Conservation (phyloP, 1,284 basidiomycete genomes). For the Trichosporon inkin region DNA sequence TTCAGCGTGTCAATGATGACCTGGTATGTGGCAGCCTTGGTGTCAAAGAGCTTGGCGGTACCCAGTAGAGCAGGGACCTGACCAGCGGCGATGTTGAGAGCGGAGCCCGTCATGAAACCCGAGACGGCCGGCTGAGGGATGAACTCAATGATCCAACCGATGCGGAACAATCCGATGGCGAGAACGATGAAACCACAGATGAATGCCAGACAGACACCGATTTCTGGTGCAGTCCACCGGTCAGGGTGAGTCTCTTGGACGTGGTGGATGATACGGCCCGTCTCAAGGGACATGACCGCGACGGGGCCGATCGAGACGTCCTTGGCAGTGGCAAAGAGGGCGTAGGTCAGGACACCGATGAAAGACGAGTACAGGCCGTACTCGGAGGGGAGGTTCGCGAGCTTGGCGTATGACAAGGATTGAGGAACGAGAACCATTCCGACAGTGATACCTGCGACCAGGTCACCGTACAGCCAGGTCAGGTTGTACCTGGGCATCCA, state of each 20-base stretch:
- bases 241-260: slow-evolving; percentile 55
- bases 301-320: slow-evolving; percentile 95
- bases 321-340: slow-evolving; percentile 71
- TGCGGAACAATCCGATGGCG: slow-evolving; percentile 79
- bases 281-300: slow-evolving; percentile 93
- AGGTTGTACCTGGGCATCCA: slow-evolving; percentile 77
- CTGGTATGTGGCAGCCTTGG: slow-evolving; percentile 74
- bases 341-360: slow-evolving; percentile 59
- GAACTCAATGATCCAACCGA: slow-evolving; percentile 95
- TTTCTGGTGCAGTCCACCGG: slow-evolving; percentile 63
- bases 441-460: slow-evolving; percentile 82
- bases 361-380: slow-evolving; percentile 97
- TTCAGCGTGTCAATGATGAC: slow-evolving; percentile 95
- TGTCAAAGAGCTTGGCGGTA: slow-evolving; percentile 67
- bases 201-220: slow-evolving; percentile 81
- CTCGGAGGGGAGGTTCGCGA: slow-evolving; percentile 78
- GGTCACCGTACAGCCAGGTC: slow-evolving; percentile 58
- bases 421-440: slow-evolving; percentile 89
- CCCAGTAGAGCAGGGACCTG: slow-evolving; percentile 85
- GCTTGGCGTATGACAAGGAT: slow-evolving; percentile 59
- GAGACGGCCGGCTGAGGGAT: slow-evolving; percentile 76
- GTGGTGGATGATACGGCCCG: slow-evolving; percentile 67
- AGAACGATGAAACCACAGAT: slow-evolving; percentile 91
- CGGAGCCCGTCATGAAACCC: slow-evolving; percentile 77
- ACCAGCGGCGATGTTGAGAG: slow-evolving; percentile 77